A percentile compares a stretch with the other conserved stretches of the same genome.
phyloP scores from a whole-genome alignment of 192 early-diverging fungal genomes.

The Cladochytrium replicatum region DNA sequence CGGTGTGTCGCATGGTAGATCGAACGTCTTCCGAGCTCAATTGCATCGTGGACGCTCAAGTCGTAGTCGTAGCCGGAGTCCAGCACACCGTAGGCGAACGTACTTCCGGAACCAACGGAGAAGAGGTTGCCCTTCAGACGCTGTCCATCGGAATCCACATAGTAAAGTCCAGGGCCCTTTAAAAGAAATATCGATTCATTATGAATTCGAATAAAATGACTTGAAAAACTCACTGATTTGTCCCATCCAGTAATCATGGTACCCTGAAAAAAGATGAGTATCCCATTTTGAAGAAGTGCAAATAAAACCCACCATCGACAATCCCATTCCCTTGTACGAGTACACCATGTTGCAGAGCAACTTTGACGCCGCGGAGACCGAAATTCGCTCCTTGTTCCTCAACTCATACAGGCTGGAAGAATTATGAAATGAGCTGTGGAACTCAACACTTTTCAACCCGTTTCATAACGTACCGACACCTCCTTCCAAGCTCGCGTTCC shows the following conservation, averaged over 20 bases:
- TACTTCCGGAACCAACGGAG: constrained; percentile 97
- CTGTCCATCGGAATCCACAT: constrained; percentile 93
- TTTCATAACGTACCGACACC: constrained; percentile 62
- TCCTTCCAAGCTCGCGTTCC: constrained; percentile 92
- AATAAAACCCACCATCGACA: constrained; percentile 70
- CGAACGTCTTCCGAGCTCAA: constrained; percentile 79
- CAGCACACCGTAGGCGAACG: constrained; percentile 97
- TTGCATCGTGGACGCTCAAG: constrained; percentile 71
- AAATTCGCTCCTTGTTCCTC: constrained; percentile 96
- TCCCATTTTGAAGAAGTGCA: constrained; percentile 4
- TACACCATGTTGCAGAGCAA: constrained; percentile 94
- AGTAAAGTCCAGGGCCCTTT: constrained; percentile 85
- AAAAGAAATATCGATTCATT: constrained; percentile 1
- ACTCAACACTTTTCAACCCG: constrained; percentile 1
- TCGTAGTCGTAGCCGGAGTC: constrained; percentile 80
- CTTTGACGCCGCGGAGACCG: constrained; percentile 96
- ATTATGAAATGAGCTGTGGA: background rate
- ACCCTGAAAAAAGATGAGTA: constrained; percentile 42
- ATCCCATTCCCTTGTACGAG: constrained; percentile 95
- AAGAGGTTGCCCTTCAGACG: constrained; percentile 81
- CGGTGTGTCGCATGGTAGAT: constrained; percentile 95
- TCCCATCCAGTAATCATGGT: constrained; percentile 99
- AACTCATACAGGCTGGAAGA: constrained; percentile 74
- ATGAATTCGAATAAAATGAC: background rate
- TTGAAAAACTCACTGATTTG: constrained; percentile 48